Conservation (phyloP, 441 rosid species). For the Erodium moschatum region DNA sequence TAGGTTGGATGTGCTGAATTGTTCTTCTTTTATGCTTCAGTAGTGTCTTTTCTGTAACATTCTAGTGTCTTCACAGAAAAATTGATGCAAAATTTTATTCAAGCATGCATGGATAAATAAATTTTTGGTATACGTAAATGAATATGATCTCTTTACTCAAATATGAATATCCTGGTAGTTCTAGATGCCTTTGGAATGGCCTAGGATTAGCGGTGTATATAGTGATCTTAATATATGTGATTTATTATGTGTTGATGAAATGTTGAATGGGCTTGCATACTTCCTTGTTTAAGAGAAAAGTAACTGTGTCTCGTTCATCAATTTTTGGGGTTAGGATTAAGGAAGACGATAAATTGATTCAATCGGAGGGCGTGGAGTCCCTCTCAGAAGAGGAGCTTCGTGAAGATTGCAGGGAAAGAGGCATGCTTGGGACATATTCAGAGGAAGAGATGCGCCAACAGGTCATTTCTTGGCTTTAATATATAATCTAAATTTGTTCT, state of each 20-base stretch:
- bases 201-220: not conserved
- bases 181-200: not conserved
- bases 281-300: conserved; percentile 1
- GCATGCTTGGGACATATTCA: conserved; percentile 21
- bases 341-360: conserved; percentile 18
- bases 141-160: too few relatives aligned
- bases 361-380: conserved; percentile 23
- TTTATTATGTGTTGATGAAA: not conserved
- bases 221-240: not conserved
- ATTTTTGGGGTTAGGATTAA: conserved; percentile 11
- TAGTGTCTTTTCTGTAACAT: too few relatives aligned
- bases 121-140: too few relatives aligned
- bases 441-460: conserved; percentile 23
- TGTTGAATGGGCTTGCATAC: not conserved
- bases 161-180: too few relatives aligned
- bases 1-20: too few relatives aligned
- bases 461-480: not conserved
- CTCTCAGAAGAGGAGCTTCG: conserved; percentile 22
- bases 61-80: too few relatives aligned
- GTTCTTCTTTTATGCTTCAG: too few relatives aligned
- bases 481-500: conserved; percentile 3
- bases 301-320: not conserved
- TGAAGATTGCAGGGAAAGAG: conserved; percentile 23
- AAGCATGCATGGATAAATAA: too few relatives aligned
- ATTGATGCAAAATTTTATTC: too few relatives aligned